These are phyloP conservation scores for Dipodascopsis uninucleata DNA, from an alignment of 805 yeast species.

Conservation along the genomic window DNA sequence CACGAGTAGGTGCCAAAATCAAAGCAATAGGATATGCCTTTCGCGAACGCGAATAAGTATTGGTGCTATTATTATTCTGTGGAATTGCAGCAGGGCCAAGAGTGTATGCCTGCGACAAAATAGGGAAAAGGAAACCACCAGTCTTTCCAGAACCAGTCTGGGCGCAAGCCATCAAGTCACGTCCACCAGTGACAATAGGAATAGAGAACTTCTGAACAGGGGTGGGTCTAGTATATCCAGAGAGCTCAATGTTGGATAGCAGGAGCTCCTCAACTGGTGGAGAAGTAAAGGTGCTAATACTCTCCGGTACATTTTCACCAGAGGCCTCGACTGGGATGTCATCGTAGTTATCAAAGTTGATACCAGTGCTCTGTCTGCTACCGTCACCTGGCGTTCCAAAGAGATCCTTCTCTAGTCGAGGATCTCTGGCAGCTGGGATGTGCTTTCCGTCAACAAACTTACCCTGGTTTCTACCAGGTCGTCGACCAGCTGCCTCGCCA, in stretches of 20 bases:
- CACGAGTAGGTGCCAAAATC: constrained; percentile 98
- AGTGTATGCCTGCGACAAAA: constrained; percentile 82
- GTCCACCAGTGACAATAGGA: constrained; percentile 82
- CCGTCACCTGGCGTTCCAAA: constrained; percentile 76
- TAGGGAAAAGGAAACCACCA: constrained; percentile 99
- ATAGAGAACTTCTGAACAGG: constrained; percentile 94
- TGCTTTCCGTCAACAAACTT: constrained; percentile 84
- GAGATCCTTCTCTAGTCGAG: constrained; percentile 67
- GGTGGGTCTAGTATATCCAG: constrained; percentile 82
- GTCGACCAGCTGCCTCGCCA: constrained; percentile 35
- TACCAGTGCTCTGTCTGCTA: constrained; percentile 86
- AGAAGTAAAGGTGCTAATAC: constrained; percentile 77
- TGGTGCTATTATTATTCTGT: constrained; percentile 38
- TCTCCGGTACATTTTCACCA: constrained; percentile 92
- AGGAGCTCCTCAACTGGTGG: constrained; percentile 88
- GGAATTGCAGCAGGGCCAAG: constrained; percentile 70
- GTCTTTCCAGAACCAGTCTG: constrained; percentile 99
- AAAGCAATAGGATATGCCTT: constrained; percentile 93
- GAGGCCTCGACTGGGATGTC: constrained; percentile 98
- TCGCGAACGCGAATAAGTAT: constrained; percentile 47
- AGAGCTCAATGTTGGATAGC: constrained; percentile 79
- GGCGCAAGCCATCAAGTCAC: constrained; percentile 96
- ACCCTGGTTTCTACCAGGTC: constrained; percentile 49
- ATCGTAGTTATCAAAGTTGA: constrained; percentile 97
- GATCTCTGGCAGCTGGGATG: constrained; percentile 71